Percentiles rank a stretch among this genome's conserved stretches.
These are phyloP conservation scores for Penicillium sp. DNA, from an alignment of 2,329 filamentous ascomycete species.

Conservation along the genomic window DNA sequence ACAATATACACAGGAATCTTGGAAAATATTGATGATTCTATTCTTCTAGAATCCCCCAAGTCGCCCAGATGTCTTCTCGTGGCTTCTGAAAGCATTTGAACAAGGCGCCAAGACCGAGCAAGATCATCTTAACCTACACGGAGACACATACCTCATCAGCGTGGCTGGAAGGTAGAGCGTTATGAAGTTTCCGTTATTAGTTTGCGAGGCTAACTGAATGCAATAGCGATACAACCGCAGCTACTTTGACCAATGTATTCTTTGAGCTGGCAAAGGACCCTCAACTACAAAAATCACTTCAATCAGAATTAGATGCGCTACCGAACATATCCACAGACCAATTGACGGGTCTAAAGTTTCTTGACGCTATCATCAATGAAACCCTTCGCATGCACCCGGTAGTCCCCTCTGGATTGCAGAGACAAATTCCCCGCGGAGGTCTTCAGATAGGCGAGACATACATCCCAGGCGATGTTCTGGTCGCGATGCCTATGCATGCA, in stretches of 20 bases:
- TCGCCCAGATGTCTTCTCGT: slow-evolving; percentile 14
- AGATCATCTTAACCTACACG: slow-evolving; percentile 12
- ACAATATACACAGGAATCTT: background rate
- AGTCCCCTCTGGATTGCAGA: slow-evolving; percentile 16
- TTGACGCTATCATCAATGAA: slow-evolving; percentile 25
- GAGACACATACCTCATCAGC: slow-evolving; percentile 22
- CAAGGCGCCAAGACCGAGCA: slow-evolving; percentile 8
- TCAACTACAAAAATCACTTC: background rate
- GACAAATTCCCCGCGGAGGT: slow-evolving; percentile 18
- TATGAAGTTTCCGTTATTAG: too few relatives aligned
- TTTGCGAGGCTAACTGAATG: background rate
- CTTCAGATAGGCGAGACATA: slow-evolving; percentile 13
- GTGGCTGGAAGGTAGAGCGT: slow-evolving; percentile 26
- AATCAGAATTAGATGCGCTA: background rate
- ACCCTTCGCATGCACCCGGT: slow-evolving; percentile 23
- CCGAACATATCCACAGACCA: background rate
- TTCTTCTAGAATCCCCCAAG: slow-evolving; percentile 12
- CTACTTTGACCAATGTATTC: background rate
- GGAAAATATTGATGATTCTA: background rate
- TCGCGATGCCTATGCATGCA: slow-evolving; percentile 17
- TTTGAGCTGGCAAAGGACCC: background rate
- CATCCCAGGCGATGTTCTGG: slow-evolving; percentile 18
- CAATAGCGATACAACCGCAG: slow-evolving; percentile 3
- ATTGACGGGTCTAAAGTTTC: background rate
- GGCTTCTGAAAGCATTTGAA: background rate